phyloP scores from a whole-genome alignment of 2,329 filamentous ascomycete species.

The Daldinia sp. region DNA sequence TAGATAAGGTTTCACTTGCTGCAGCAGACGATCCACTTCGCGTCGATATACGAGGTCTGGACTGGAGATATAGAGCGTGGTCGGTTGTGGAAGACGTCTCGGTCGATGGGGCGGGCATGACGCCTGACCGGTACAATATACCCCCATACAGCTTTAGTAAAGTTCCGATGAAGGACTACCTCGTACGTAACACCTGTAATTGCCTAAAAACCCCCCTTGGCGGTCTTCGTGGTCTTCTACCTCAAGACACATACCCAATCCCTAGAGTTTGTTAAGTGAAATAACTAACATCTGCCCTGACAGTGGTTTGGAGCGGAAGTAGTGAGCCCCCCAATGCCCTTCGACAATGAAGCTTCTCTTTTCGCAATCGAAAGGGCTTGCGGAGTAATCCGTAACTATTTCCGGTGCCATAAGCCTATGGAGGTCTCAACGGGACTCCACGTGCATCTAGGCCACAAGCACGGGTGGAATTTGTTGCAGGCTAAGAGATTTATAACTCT shows the following conservation, averaged over 20 bases:
- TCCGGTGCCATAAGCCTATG: constrained; percentile 39
- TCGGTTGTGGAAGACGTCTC: constrained; percentile 23
- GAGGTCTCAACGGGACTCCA: constrained; percentile 34
- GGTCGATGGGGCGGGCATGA: constrained; percentile 33
- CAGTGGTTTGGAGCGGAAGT: constrained; percentile 37
- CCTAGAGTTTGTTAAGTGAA: not conserved
- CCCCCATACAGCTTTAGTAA: not conserved
- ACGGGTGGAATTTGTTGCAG: constrained; percentile 37
- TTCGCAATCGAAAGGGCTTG: too few species aligned
- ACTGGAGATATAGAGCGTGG: constrained; percentile 28
- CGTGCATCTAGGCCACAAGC: constrained; percentile 36
- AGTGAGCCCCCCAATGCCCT: constrained; percentile 29
- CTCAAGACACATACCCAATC: not conserved
- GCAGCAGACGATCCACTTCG: constrained; percentile 24
- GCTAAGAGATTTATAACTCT: constrained; percentile 37
- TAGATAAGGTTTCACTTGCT: not conserved
- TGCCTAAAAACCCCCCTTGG: not conserved
- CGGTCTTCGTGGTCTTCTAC: not conserved
- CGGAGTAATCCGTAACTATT: constrained; percentile 18
- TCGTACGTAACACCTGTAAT: constrained; percentile 1
- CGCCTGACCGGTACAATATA: constrained; percentile 19
- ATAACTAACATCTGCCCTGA: not conserved
- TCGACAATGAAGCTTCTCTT: too few species aligned
- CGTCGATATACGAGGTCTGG: constrained; percentile 18
- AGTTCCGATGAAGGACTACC: constrained; percentile 19